phyloP scores from a whole-genome alignment of 768 basidiomycete genomes.

The Epithele typhae region DNA sequence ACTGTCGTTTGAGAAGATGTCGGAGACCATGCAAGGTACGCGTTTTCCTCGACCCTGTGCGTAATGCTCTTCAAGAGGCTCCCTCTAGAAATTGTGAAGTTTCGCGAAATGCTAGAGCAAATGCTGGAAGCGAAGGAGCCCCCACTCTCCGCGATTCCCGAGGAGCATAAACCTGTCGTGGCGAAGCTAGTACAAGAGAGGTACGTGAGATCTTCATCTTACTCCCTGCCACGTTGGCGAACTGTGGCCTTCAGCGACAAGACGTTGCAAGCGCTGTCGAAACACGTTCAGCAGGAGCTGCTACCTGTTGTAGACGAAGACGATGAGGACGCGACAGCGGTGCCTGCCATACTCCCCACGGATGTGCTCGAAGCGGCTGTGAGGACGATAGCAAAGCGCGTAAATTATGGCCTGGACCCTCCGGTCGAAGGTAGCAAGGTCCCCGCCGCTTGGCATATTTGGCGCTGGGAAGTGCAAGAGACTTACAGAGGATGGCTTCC shows the following conservation, averaged over 20 bases:
- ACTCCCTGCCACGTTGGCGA: neutral
- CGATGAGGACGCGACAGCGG: slow-evolving; percentile 31
- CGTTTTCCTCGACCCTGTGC: no score
- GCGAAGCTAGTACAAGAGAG: slow-evolving; percentile 86
- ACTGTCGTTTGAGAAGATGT: slow-evolving; percentile 69
- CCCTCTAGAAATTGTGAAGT: slow-evolving; percentile 64
- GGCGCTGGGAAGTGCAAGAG: slow-evolving; percentile 84
- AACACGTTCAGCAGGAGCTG: slow-evolving; percentile 65
- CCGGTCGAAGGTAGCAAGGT: slow-evolving; percentile 42
- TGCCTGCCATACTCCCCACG: slow-evolving; percentile 34
- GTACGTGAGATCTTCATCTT: slow-evolving; percentile 37
- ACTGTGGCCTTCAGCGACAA: slow-evolving; percentile 57
- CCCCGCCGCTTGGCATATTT: slow-evolving; percentile 64
- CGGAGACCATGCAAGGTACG: slow-evolving; percentile 78
- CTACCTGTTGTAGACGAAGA: slow-evolving; percentile 62
- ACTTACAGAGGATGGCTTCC: slow-evolving; percentile 60
- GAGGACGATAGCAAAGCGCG: slow-evolving; percentile 55
- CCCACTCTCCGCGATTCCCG: slow-evolving; percentile 57
- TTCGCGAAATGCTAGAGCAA: slow-evolving; percentile 66
- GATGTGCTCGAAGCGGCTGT: slow-evolving; percentile 60
- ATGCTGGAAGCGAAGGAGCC: slow-evolving; percentile 42
- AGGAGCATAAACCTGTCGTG: slow-evolving; percentile 68
- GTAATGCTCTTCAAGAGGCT: no score
- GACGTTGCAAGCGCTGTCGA: slow-evolving; percentile 54
- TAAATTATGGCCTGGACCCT: slow-evolving; percentile 75